Percentiles rank a stretch among this genome's conserved stretches.
These are phyloP conservation scores for Yamadazyma atlantica DNA, from an alignment of 1,139 yeast species.

Conservation along the genomic window DNA sequence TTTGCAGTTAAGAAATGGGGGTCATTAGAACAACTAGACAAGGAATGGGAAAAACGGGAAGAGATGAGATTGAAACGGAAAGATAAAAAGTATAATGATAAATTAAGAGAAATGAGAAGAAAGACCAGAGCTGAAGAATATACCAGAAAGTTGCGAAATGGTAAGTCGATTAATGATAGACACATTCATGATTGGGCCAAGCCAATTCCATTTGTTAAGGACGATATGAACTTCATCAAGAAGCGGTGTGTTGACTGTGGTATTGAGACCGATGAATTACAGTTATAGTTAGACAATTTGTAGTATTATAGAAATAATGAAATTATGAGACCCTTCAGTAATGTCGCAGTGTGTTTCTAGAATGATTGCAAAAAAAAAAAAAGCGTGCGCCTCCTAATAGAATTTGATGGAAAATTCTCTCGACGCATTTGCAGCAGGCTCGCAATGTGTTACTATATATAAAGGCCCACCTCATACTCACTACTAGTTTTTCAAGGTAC, in stretches of 20 bases:
- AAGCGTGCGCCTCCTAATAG: constrained; percentile 20
- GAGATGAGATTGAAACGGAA: constrained; percentile 66
- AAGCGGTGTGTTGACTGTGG: constrained; percentile 83
- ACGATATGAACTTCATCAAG: constrained; percentile 47
- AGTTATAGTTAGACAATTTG: constrained; percentile 14
- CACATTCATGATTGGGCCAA: constrained; percentile 84
- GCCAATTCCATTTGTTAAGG: constrained; percentile 38
- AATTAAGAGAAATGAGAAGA: constrained; percentile 81
- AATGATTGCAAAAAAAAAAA: constrained; percentile 3
- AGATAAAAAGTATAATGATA: constrained; percentile 74
- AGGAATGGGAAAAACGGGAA: constrained; percentile 89
- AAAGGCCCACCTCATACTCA: background rate
- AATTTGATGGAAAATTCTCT: constrained; percentile 36
- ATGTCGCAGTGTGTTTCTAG: too few relatives aligned
- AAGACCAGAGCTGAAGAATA: constrained; percentile 91
- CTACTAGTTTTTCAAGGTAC: background rate
- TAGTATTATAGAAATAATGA: too few relatives aligned
- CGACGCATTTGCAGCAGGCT: constrained; percentile 15
- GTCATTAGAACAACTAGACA: constrained; percentile 80
- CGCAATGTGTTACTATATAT: background rate
- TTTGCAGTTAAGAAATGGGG: constrained; percentile 96
- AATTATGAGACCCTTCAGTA: too few relatives aligned
- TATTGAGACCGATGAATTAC: constrained; percentile 70
- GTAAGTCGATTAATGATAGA: constrained; percentile 45
- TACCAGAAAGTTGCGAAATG: constrained; percentile 66